Conservation (phyloP, 768 basidiomycete genomes). For the Serendipita sp. region DNA sequence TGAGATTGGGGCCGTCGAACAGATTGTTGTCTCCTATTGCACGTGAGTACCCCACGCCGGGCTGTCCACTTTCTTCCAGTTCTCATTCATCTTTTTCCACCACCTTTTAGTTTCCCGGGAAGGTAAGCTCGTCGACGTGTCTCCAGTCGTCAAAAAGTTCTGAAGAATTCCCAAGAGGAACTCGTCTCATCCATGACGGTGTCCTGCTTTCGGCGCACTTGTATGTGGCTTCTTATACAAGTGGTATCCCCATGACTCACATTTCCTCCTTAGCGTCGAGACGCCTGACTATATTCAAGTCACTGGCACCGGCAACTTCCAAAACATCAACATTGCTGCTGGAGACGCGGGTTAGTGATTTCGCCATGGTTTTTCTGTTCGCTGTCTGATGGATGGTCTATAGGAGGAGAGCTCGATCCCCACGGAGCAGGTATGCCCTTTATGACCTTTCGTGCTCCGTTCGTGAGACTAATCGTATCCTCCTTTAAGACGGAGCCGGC, state of each 20-base stretch:
- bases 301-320: constrained; percentile 36
- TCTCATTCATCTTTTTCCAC: not conserved
- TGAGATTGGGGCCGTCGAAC: not conserved
- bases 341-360: constrained; percentile 21
- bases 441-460: constrained; percentile 21
- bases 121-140: not conserved
- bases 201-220: constrained; percentile 24
- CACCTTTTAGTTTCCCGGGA: not conserved
- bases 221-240: not conserved
- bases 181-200: constrained; percentile 28
- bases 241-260: constrained; percentile 19
- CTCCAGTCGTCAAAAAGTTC: not conserved
- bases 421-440: constrained; percentile 28
- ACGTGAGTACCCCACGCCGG: not conserved
- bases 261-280: constrained; percentile 23
- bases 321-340: constrained; percentile 24
- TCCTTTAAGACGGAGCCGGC: constrained; percentile 18
- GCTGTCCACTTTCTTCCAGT: not conserved
- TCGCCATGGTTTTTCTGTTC: too few relatives aligned
- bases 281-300: constrained; percentile 63
- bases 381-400: too few relatives aligned
- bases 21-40: not conserved
- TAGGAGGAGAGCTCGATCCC: constrained; percentile 30
- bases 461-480: too few relatives aligned
- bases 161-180: constrained; percentile 16